phyloP scores from a whole-genome alignment of 1,139 yeast species.

The Scheffersomyces insectosa region DNA sequence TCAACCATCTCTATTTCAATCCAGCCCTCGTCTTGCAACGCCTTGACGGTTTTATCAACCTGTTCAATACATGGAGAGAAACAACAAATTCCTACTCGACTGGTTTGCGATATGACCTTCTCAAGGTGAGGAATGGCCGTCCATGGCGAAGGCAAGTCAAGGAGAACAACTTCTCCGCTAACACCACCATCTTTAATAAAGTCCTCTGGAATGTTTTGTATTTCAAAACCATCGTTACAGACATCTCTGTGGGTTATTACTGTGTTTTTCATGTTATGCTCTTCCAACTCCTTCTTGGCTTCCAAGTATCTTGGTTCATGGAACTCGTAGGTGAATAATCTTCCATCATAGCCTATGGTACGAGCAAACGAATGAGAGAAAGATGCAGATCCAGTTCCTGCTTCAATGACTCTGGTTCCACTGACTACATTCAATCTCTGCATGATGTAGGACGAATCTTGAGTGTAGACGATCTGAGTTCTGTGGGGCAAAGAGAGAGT shows the following conservation, averaged over 20 bases:
- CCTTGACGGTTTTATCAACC: slow-evolving; percentile 80
- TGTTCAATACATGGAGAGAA: slow-evolving; percentile 98
- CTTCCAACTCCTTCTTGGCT: slow-evolving; percentile 73
- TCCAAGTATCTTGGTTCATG: slow-evolving; percentile 81
- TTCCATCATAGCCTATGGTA: slow-evolving; percentile 63
- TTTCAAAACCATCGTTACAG: slow-evolving; percentile 78
- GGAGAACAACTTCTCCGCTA: slow-evolving; percentile 56
- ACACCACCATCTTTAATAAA: slow-evolving; percentile 23
- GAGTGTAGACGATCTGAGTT: slow-evolving; percentile 96
- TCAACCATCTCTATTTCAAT: slow-evolving; percentile 91
- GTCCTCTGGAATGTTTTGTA: slow-evolving; percentile 37
- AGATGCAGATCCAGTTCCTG: slow-evolving; percentile 98
- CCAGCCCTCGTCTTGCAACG: slow-evolving; percentile 79
- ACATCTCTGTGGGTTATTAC: slow-evolving; percentile 88
- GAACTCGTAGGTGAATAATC: slow-evolving; percentile 83
- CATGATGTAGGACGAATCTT: slow-evolving; percentile 88
- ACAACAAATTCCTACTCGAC: slow-evolving; percentile 76
- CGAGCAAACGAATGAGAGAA: slow-evolving; percentile 93
- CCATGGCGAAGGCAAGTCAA: slow-evolving; percentile 98
- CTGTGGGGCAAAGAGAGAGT: slow-evolving; percentile 91
- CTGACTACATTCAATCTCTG: slow-evolving; percentile 75
- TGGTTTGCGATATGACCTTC: slow-evolving; percentile 54
- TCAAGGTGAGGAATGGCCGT: slow-evolving; percentile 80
- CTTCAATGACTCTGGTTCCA: slow-evolving; percentile 84
- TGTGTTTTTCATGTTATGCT: slow-evolving; percentile 63